Base-by-base conservation (phyloP, 257 asterid genomes). In the Petunia secreta region DNA sequence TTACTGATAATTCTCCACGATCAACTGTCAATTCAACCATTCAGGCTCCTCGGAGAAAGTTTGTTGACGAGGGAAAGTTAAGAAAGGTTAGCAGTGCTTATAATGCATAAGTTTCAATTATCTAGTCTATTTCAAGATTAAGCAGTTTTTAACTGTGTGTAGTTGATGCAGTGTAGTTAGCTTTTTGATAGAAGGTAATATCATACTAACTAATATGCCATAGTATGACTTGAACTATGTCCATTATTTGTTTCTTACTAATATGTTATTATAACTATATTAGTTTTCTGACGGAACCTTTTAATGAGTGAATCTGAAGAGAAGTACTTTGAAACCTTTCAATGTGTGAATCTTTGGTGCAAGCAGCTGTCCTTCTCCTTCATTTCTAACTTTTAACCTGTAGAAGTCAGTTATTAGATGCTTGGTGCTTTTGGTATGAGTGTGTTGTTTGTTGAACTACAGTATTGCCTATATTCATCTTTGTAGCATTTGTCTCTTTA, bases 41-140 rank as follows among this genome's bases (percentile, higher is more conserved):
- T 63, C 89, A 93, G 76, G 94, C 95, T 82, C 99, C 97, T 80
- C 87, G 97, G 86, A 93, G 98, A 84, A 96, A 96, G 87, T 86
- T 95, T 87, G 97, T 96, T 63, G 99, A 96, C 43, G 98, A 94
- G 85, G 99, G 98, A 71, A 96, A 96, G 80, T 63, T 96, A 38
- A 92, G 99, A 86, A 96, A 94, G 99, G 98, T 95, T n/a, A 43
- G 54, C 38, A 41, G 44, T 63, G 11, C 69, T 25, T 10, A 63
- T 37, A 66, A 68, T 44, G 44, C 57, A 68, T 68, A 4, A 57
- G 40, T 68, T 44, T 68, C 40, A 46, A 36, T 44, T 8, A 44
- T 68, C 58, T 68, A 68, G 8, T 43, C 16, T 68, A 68, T 68
- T 62, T 16, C 16, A 44, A 68, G n/a, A 16, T 16, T 16, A 25